Percentiles rank a stretch among this genome's conserved stretches.
These are phyloP conservation scores for Phlebiopsis gigantea DNA, from an alignment of 768 basidiomycete species.

Conservation along the genomic window DNA sequence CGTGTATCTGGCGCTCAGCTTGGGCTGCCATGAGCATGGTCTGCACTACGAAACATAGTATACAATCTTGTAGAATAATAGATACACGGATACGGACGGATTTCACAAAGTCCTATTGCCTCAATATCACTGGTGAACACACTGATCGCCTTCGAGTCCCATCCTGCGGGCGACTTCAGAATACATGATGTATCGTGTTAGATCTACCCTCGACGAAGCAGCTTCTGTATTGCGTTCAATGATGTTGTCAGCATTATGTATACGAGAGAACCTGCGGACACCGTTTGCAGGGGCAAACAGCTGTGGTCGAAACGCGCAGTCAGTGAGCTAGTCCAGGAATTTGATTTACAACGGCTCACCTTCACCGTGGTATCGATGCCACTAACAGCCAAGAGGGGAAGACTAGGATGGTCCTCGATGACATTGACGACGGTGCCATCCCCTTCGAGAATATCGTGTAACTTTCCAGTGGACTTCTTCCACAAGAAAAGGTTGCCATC, in stretches of 20 bases:
- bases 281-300: constrained; percentile 57
- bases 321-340: background rate
- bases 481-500: constrained; percentile 88
- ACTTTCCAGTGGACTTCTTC: constrained; percentile 58
- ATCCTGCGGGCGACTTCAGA: constrained; percentile 19
- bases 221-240: constrained; percentile 47
- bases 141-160: constrained; percentile 11
- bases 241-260: constrained; percentile 47
- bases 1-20: constrained; percentile 7
- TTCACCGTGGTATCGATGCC: constrained; percentile 87
- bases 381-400: constrained; percentile 80
- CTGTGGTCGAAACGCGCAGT: constrained; percentile 28
- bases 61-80: background rate
- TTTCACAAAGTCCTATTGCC: background rate
- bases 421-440: constrained; percentile 81
- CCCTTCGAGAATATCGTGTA: constrained; percentile 80
- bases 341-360: constrained; percentile 33
- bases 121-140: constrained; percentile 14
- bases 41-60: background rate
- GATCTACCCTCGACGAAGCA: constrained; percentile 23
- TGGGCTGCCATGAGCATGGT: background rate
- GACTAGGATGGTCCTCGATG: constrained; percentile 73
- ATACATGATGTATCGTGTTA: constrained; percentile 27
- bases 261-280: constrained; percentile 48
- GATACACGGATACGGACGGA: background rate